Percentiles rank a stretch among this genome's conserved stretches.
Conservation (phyloP, 305 asterid genomes). For the Fraxinus greggii region DNA sequence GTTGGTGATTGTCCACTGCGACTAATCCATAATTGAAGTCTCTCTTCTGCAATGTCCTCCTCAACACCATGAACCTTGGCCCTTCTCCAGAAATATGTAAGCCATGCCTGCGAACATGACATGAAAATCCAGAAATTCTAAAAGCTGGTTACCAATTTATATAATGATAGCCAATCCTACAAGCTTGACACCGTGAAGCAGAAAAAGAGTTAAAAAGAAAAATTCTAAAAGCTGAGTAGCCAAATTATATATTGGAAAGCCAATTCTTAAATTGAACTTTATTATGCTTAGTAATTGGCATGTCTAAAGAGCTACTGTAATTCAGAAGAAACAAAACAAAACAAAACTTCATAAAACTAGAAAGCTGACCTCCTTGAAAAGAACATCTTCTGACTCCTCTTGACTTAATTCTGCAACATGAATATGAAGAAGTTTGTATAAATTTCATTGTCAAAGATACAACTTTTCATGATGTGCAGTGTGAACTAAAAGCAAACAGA, state of each 20-base stretch:
- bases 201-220: background rate
- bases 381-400: slow-evolving; percentile 93
- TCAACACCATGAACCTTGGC: slow-evolving; percentile 89
- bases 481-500: slow-evolving; percentile 6
- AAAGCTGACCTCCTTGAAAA: slow-evolving; percentile 75
- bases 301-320: background rate
- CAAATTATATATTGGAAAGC: slow-evolving; percentile 3
- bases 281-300: slow-evolving; percentile 4
- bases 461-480: background rate
- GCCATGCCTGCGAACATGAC: slow-evolving; percentile 78
- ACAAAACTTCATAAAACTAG: slow-evolving; percentile 17
- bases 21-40: slow-evolving; percentile 82
- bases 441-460: background rate
- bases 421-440: slow-evolving; percentile 18
- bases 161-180: background rate
- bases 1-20: slow-evolving; percentile 82
- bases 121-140: background rate
- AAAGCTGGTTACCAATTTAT: background rate
- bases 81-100: slow-evolving; percentile 97
- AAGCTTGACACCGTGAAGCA: background rate
- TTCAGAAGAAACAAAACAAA: slow-evolving; percentile 6
- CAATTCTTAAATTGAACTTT: background rate
- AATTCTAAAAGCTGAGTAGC: background rate
- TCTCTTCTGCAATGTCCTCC: slow-evolving; percentile 91
- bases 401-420: slow-evolving; percentile 78